These are phyloP conservation scores for Ganoderma boninense DNA, from an alignment of 1,284 basidiomycete genomes.

Conservation along the genomic window DNA sequence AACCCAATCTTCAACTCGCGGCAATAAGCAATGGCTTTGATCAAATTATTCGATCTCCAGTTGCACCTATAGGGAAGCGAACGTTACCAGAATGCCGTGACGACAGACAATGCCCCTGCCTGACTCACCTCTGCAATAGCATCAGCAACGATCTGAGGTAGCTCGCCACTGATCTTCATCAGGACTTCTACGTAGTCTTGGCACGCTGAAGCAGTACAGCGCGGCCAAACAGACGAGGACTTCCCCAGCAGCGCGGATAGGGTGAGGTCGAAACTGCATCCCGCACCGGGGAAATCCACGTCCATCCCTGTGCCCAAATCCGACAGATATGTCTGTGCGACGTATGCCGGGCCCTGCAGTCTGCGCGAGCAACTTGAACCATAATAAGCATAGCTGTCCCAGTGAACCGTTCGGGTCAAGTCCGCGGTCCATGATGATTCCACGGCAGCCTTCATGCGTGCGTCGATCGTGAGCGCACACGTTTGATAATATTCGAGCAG, in stretches of 20 bases:
- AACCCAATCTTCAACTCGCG: too few relatives aligned
- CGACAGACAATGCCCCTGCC: not conserved
- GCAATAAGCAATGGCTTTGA: too few relatives aligned
- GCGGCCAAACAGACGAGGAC: not conserved
- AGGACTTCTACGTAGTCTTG: not conserved
- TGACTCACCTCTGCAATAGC: not conserved
- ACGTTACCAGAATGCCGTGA: not conserved
- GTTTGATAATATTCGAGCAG: slow-evolving; percentile 5
- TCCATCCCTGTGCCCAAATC: too few relatives aligned
- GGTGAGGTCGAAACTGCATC: not conserved
- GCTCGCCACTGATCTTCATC: not conserved
- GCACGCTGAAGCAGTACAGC: not conserved
- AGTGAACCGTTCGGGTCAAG: not conserved
- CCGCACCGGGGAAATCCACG: not conserved
- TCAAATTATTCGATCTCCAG: not conserved
- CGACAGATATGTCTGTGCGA: too few relatives aligned
- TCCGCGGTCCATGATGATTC: not conserved
- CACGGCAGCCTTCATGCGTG: not conserved
- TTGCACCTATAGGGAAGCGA: not conserved
- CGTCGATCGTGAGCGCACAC: not conserved
- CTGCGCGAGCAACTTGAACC: too few relatives aligned
- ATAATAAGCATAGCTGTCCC: too few relatives aligned
- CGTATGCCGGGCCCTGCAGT: too few relatives aligned
- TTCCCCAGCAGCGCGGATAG: not conserved
- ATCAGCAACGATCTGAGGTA: not conserved